Percentiles rank a stretch among this genome's conserved stretches.
Evolutionary conservation across 306 rosid species (phyloP).

Genomic region (Fragaria iinumae): DNA sequence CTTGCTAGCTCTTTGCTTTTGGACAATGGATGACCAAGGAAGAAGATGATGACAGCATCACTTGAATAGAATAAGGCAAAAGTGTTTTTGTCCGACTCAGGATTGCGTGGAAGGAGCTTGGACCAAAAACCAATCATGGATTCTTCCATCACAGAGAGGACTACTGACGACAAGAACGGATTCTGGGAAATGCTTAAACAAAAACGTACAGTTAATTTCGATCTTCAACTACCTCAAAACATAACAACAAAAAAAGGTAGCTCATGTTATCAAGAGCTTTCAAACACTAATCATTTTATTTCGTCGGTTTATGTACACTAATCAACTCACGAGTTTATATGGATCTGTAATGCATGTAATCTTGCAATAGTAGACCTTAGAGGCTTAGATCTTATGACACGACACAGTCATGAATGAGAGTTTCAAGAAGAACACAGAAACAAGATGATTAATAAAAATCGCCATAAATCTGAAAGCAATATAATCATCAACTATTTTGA

Average conservation of each 20-base stretch:
- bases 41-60: constrained; percentile 25
- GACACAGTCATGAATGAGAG: no score
- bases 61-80: constrained; percentile 28
- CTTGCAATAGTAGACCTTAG: background rate
- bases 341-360: background rate
- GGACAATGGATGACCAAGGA: constrained; percentile 25
- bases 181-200: background rate
- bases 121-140: constrained; percentile 7
- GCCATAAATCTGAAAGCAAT: no score
- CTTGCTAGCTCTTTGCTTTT: constrained; percentile 13
- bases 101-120: constrained; percentile 43
- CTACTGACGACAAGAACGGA: background rate
- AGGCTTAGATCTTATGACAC: background rate
- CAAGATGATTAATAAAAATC: no score
- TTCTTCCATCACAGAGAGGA: no score
- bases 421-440: no score
- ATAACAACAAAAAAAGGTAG: background rate
- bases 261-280: background rate
- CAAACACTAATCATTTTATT: background rate
- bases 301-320: background rate
- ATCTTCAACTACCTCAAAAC: background rate
- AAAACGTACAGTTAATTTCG: background rate
- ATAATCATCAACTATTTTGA: no score
- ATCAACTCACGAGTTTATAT: background rate
- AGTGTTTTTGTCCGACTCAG: constrained; percentile 50